Conservation (phyloP, 768 basidiomycete genomes). For the Tylopilus sp. region DNA sequence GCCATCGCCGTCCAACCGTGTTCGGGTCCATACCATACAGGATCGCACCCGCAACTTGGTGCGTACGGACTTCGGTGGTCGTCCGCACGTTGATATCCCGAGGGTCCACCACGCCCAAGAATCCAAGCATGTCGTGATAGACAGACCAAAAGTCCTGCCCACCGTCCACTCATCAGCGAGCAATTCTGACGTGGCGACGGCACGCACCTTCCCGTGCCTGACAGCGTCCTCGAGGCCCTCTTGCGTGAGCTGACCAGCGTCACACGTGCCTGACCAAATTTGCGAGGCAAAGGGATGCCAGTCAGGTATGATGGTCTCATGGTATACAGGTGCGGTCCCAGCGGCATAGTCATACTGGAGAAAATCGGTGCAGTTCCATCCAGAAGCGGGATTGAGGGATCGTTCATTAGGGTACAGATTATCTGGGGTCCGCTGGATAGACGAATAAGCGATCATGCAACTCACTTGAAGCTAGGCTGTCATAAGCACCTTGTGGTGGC, state of each 20-base stretch:
- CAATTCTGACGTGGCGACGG: not conserved
- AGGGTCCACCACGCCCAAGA: conserved; percentile 34
- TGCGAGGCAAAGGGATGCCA: conserved; percentile 42
- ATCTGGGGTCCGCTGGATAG: conserved; percentile 43
- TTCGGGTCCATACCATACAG: too few species aligned
- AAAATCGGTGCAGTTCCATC: conserved; percentile 42
- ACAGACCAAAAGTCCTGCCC: conserved; percentile 48
- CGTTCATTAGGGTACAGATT: conserved; percentile 45
- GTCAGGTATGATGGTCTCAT: conserved; percentile 36
- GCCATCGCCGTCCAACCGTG: too few species aligned
- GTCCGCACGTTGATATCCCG: too few species aligned
- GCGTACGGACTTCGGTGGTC: too few species aligned
- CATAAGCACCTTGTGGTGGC: conserved; percentile 49
- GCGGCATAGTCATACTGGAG: conserved; percentile 38
- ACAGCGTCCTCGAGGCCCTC: conserved; percentile 43
- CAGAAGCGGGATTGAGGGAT: conserved; percentile 33
- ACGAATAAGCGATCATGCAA: not conserved
- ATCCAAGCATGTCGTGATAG: conserved; percentile 36
- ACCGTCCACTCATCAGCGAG: not conserved
- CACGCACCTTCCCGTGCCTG: conserved; percentile 36
- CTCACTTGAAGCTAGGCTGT: not conserved
- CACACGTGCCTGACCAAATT: conserved; percentile 48
- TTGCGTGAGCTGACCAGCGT: conserved; percentile 43
- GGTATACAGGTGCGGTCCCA: conserved; percentile 36
- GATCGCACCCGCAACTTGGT: too few species aligned